Base-by-base conservation (phyloP, 805 yeast species). In the Saccharomycopsis sp. region DNA sequence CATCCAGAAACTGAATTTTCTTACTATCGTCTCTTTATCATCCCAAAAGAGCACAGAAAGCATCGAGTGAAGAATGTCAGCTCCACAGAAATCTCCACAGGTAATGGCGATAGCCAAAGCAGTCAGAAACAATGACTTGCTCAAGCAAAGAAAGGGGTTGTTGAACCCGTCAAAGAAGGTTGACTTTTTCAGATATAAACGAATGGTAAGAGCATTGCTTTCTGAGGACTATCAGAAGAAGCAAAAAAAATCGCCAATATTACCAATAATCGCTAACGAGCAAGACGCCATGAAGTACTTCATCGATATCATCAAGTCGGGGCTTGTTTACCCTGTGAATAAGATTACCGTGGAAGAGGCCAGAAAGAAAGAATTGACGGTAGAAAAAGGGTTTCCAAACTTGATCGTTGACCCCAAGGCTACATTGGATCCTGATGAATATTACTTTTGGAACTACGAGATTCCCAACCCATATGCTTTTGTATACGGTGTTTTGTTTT, bases 181-280 rank as follows among this genome's bases (percentile, higher is more conserved):
- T 40, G 96, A 89, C 59, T 91, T 94, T 70, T 94, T 92, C 79
- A 79, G 96, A 64, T 87, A 78, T 70, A 92, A 92, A 71, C 81
- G 99, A 66, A 86, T 89, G 50, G 73, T 82, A 14, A 77, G 98
- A 63, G 96, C 95, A 1, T 76, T 92, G 58, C 73, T 82, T 40
- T 82, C 90, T 56, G 85, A 81, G 1, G 91, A 85, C 51, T 94
- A 90, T 71, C 77, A 78, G 64, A 69, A 66, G 62, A 80, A 75
- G 62, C 80, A 79, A 54, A 64, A 73, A 56, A 78, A 76, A 59
- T 81, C 82, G 56, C 75, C 76, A 41, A 71, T 70, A 41, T 57
- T 71, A 57, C 87, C 87, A 12, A 71, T 76, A 8, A 76, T 87
- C 24, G 67, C 75, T 9, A 75, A 74, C 60, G 80, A 79, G 24